phyloP scores from a whole-genome alignment of 805 yeast species.

The Zygosaccharomyces kombuchaensis region DNA sequence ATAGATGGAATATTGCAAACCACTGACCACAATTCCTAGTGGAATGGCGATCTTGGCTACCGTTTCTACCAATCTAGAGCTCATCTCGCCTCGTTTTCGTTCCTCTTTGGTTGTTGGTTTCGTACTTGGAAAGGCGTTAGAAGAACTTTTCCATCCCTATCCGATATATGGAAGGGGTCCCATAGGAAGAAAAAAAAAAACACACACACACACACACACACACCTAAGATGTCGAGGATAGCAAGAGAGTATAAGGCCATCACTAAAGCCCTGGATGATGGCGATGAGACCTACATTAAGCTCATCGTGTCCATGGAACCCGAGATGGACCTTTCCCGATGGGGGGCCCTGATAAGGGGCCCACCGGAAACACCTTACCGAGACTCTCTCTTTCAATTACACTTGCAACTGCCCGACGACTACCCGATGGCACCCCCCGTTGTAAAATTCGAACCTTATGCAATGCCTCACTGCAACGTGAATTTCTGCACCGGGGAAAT shows the following conservation, averaged over 20 bases:
- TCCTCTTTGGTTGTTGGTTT: background rate
- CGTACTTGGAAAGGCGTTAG: background rate
- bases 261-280: conserved; percentile 5
- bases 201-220: background rate
- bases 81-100: conserved; percentile 7
- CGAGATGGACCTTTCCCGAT: conserved; percentile 43
- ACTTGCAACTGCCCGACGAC: conserved; percentile 40
- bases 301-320: conserved; percentile 44
- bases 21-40: conserved; percentile 61
- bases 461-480: conserved; percentile 48
- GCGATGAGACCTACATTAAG: conserved; percentile 4
- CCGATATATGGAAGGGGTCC: background rate
- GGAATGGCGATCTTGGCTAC: conserved; percentile 57
- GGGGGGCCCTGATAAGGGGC: conserved; percentile 52
- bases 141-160: conserved; percentile 5
- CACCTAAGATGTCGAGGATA: conserved; percentile 16
- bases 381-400: conserved; percentile 48
- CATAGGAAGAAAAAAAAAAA: background rate
- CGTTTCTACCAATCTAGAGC: conserved; percentile 26
- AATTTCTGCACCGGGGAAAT: conserved; percentile 58
- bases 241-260: conserved; percentile 21
- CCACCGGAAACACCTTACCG: conserved; percentile 51
- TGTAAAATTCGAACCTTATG: conserved; percentile 40
- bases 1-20: conserved; percentile 79
- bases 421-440: conserved; percentile 62